phyloP scores from a whole-genome alignment of 306 rosid species.

The Casuarina cunninghamiana region DNA sequence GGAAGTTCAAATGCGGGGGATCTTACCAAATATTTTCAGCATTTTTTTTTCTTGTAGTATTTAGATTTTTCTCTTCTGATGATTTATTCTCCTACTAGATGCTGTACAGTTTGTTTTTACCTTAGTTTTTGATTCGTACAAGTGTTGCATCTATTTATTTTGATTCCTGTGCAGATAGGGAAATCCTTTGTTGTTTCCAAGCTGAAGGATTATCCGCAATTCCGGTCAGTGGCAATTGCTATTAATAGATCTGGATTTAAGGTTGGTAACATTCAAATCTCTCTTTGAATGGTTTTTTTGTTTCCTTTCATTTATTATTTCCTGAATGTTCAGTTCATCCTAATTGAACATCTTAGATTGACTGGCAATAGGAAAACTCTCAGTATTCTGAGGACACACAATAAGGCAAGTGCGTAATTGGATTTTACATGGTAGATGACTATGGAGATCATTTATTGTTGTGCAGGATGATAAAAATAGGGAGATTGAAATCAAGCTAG shows the following conservation, averaged over 20 bases:
- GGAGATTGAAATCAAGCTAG: neutral
- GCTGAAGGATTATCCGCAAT: slow-evolving; percentile 95
- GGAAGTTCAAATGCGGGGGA: neutral
- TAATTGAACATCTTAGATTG: neutral
- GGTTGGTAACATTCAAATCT: slow-evolving; percentile 48
- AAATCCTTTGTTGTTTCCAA: slow-evolving; percentile 80
- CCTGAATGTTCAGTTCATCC: neutral
- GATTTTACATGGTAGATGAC: no score
- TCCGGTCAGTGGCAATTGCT: slow-evolving; percentile 84
- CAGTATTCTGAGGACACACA: neutral
- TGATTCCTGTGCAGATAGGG: slow-evolving; percentile 66
- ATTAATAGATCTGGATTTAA: slow-evolving; percentile 81
- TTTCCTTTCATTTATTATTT: neutral
- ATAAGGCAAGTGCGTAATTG: neutral
- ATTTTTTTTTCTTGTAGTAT: neutral
- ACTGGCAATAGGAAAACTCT: neutral
- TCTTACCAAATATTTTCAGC: neutral
- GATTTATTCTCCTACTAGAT: slow-evolving; percentile 3
- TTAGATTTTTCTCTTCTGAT: slow-evolving; percentile 12
- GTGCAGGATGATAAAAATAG: neutral
- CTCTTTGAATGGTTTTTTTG: slow-evolving; percentile 3
- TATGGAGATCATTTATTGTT: no score
- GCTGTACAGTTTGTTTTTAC: slow-evolving; percentile 18
- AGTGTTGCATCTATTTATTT: slow-evolving; percentile 17
- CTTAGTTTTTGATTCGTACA: neutral